phyloP scores from a whole-genome alignment of 768 basidiomycete genomes.

The Suillus ampliporus region DNA sequence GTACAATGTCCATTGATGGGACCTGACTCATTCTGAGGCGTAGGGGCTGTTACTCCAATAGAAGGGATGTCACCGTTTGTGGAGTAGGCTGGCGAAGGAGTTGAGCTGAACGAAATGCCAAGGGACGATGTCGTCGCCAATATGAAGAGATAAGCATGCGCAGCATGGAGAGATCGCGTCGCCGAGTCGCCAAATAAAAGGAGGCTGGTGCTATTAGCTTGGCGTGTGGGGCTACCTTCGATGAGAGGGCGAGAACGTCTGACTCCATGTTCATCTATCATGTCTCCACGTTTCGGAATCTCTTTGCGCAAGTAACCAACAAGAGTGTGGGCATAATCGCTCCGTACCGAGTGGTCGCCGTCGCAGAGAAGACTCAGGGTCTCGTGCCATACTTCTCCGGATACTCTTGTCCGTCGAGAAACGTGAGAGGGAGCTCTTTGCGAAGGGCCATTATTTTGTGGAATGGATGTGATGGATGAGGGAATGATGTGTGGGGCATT shows the following conservation, averaged over 20 bases:
- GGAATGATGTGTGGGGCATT: constrained; percentile 21
- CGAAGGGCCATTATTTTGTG: constrained; percentile 33
- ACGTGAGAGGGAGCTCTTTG: constrained; percentile 40
- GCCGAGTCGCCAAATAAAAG: constrained; percentile 63
- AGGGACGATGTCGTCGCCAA: constrained; percentile 75
- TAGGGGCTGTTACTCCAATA: constrained; percentile 38
- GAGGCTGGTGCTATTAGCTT: constrained; percentile 50
- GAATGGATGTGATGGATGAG: constrained; percentile 29
- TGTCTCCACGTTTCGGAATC: constrained; percentile 67
- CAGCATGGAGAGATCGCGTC: constrained; percentile 76
- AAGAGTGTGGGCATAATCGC: constrained; percentile 77
- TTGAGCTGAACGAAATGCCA: constrained; percentile 47
- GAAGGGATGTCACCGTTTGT: constrained; percentile 35
- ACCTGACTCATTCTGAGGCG: constrained; percentile 34
- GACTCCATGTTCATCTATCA: constrained; percentile 49
- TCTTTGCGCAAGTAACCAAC: constrained; percentile 79
- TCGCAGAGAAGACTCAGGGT: constrained; percentile 87
- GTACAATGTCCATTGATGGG: constrained; percentile 24
- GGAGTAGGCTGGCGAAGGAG: constrained; percentile 49
- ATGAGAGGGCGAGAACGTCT: constrained; percentile 51
- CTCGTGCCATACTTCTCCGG: constrained; percentile 91
- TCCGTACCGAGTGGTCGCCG: constrained; percentile 73
- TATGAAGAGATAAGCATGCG: constrained; percentile 82
- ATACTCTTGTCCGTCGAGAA: constrained; percentile 68
- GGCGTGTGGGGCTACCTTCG: constrained; percentile 54